Conservation (phyloP, 495 filamentous ascomycete genomes). For the Sabuloglossum arenarium region DNA sequence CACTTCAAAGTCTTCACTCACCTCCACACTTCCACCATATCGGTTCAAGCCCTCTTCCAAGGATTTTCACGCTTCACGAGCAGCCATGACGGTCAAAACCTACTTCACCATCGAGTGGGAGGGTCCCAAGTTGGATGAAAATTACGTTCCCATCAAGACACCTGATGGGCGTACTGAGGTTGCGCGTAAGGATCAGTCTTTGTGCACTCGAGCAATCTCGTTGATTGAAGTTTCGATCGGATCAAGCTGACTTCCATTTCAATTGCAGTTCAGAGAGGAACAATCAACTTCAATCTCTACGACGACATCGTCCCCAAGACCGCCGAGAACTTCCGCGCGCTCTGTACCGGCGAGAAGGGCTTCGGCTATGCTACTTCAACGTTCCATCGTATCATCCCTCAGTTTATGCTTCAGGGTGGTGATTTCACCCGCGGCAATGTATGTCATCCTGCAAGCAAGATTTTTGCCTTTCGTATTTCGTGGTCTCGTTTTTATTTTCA, state of each 20-base stretch:
- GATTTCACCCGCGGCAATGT: conserved; percentile 30
- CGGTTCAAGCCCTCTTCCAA: conserved; percentile 9
- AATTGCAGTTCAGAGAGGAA: conserved; percentile 44
- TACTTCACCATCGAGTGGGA: conserved; percentile 51
- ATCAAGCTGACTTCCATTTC: background rate
- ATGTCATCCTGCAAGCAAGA: conserved; percentile 8
- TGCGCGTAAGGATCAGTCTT: background rate
- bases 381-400: conserved; percentile 24
- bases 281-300: conserved; percentile 82
- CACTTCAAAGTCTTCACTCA: conserved; percentile 6
- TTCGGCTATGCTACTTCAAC: conserved; percentile 36
- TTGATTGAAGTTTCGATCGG: background rate
- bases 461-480: background rate
- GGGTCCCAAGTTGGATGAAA: conserved; percentile 38
- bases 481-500: background rate
- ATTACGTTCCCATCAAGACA: conserved; percentile 16
- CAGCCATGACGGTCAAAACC: conserved; percentile 43
- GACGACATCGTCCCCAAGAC: conserved; percentile 79
- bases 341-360: conserved; percentile 87
- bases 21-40: conserved; percentile 12
- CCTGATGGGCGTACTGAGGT: background rate
- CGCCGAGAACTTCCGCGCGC: conserved; percentile 78
- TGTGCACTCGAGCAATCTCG: background rate
- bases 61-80: conserved; percentile 41
- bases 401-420: conserved; percentile 32